A percentile compares a stretch with the other conserved stretches of the same genome.
phyloP scores from a whole-genome alignment of 352 stramenopile species.

The Albugo candida region DNA sequence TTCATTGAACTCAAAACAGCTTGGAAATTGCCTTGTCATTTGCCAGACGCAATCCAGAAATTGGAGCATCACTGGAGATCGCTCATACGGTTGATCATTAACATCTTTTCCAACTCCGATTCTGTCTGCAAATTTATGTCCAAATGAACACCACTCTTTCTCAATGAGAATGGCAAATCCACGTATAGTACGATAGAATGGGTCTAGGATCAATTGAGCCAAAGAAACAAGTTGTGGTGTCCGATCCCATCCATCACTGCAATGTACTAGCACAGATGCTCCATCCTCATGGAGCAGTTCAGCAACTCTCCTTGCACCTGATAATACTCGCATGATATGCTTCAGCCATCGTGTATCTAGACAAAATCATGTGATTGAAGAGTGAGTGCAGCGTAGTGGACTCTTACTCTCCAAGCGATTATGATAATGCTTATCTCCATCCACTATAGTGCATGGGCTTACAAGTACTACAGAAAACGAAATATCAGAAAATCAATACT shows the following conservation, averaged over 20 bases:
- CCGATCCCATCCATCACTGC: constrained; percentile 74
- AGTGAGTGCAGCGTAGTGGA: constrained; percentile 51
- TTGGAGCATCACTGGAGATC: constrained; percentile 73
- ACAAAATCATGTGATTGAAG: constrained; percentile 85
- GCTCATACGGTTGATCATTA: constrained; percentile 23
- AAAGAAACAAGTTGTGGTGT: constrained; percentile 77
- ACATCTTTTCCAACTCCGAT: constrained; percentile 59
- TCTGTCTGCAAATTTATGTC: constrained; percentile 63
- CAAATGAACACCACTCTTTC: constrained; percentile 72
- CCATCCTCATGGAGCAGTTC: constrained; percentile 81
- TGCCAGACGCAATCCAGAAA: constrained; percentile 73
- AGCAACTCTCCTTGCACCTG: constrained; percentile 80
- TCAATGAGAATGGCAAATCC: constrained; percentile 69
- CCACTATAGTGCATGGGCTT: constrained; percentile 57
- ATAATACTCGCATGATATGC: constrained; percentile 88
- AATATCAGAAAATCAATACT: background rate
- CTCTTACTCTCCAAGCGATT: constrained; percentile 63
- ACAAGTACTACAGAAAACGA: constrained; percentile 43
- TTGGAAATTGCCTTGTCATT: constrained; percentile 84
- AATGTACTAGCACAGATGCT: constrained; percentile 62
- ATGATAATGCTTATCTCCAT: constrained; percentile 78
- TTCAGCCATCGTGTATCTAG: constrained; percentile 92
- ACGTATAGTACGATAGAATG: constrained; percentile 58
- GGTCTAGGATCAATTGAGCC: constrained; percentile 49
- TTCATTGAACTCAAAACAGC: constrained; percentile 97